Percentiles rank a stretch among this genome's conserved stretches.
Evolutionary conservation across 169 alveolate genomes (phyloP).

Genomic region (Amoebophrya sp.): DNA sequence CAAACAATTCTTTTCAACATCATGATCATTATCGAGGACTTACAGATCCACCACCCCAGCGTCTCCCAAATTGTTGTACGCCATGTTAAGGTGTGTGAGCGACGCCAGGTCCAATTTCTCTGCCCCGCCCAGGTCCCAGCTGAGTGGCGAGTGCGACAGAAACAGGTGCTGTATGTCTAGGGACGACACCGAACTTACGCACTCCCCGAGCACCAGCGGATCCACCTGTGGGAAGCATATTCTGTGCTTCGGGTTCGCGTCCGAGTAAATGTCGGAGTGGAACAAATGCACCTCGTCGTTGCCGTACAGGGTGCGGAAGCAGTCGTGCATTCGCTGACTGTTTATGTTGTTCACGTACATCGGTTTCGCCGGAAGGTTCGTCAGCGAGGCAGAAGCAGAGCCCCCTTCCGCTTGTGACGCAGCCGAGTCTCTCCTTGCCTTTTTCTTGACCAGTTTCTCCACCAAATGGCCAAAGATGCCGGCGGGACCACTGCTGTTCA

Average conservation of each 20-base stretch:
- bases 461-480: background rate
- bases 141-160: background rate
- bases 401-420: background rate
- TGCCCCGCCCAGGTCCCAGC: background rate
- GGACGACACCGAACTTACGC: background rate
- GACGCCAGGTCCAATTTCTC: background rate
- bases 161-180: background rate
- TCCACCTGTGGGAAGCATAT: background rate
- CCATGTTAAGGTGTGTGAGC: background rate
- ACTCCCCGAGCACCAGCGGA: background rate
- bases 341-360: constrained; percentile 26
- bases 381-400: background rate
- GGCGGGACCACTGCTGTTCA: background rate
- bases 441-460: background rate
- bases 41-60: background rate
- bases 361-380: background rate
- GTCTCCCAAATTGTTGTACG: background rate
- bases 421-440: background rate
- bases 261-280: background rate
- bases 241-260: background rate
- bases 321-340: constrained; percentile 20
- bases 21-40: no score
- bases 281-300: background rate
- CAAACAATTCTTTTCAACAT: no score
- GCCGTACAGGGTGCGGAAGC: constrained; percentile 31